These are phyloP conservation scores for Isatis lusitanica DNA, from an alignment of 441 rosid species.

Conservation along the genomic window DNA sequence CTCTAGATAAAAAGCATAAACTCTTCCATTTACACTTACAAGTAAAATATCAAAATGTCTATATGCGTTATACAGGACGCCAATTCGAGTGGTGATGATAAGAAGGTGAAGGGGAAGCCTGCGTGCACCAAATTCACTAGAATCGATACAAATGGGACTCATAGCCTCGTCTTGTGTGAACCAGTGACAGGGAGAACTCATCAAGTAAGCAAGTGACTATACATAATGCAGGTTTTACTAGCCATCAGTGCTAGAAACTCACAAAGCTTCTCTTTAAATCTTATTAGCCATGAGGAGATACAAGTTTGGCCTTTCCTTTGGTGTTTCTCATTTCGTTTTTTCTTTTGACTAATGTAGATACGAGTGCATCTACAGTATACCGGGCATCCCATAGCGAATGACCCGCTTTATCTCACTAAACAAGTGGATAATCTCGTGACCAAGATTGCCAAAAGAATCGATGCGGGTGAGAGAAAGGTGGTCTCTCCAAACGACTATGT, in stretches of 20 bases:
- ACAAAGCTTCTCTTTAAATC: background rate
- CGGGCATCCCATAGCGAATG: conserved; percentile 92
- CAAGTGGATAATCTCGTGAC: conserved; percentile 37
- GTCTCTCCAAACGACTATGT: conserved; percentile 32
- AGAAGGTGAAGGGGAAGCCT: conserved; percentile 62
- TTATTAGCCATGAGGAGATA: background rate
- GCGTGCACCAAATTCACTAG: conserved; percentile 85
- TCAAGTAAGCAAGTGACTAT: conserved; percentile 61
- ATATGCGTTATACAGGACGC: conserved; percentile 45
- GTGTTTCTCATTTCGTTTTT: conserved; percentile 4
- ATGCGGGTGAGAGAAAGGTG: conserved; percentile 38
- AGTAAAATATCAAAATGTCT: background rate
- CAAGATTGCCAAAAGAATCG: conserved; percentile 59
- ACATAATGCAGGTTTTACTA: background rate
- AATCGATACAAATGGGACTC: conserved; percentile 69
- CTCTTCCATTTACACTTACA: background rate
- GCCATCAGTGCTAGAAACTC: background rate
- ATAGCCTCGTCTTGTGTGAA: conserved; percentile 84
- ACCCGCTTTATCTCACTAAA: conserved; percentile 64
- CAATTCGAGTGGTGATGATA: conserved; percentile 40
- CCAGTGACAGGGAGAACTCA: conserved; percentile 93
- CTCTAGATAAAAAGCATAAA: background rate
- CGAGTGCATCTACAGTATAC: conserved; percentile 80
- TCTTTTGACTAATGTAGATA: conserved; percentile 46
- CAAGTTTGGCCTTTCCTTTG: background rate